These are phyloP conservation scores for Botrytis galanthina DNA, from an alignment of 2,329 filamentous ascomycete species.

Conservation along the genomic window DNA sequence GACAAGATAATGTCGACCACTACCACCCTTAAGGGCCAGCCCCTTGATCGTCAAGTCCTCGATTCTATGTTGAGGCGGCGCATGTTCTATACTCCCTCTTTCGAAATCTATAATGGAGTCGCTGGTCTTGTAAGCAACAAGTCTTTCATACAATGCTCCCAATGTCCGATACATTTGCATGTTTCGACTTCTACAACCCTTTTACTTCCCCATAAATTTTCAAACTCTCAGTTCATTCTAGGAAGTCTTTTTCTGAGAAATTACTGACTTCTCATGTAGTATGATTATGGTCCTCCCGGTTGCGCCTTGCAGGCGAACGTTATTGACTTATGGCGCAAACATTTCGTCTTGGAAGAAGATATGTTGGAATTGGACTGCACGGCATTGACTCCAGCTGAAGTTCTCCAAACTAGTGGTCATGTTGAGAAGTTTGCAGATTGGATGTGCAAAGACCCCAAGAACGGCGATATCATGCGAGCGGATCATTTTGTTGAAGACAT, in stretches of 20 bases:
- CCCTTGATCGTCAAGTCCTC: conserved; percentile 77
- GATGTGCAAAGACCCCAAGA: conserved; percentile 99
- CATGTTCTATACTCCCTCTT: conserved; percentile 92
- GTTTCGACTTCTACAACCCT: neutral
- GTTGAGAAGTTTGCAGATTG: conserved; percentile 93
- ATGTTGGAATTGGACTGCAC: conserved; percentile 80
- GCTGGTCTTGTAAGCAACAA: conserved; percentile 66
- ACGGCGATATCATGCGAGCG: conserved; percentile 91
- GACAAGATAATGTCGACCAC: conserved; percentile 53
- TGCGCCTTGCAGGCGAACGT: conserved; percentile 69
- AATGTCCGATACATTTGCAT: neutral
- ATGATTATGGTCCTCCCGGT: conserved; percentile 47
- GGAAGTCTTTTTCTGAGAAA: neutral
- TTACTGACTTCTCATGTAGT: neutral
- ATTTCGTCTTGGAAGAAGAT: conserved; percentile 71
- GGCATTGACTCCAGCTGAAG: conserved; percentile 86
- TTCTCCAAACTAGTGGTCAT: conserved; percentile 93
- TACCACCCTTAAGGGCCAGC: conserved; percentile 84
- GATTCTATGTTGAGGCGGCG: conserved; percentile 85
- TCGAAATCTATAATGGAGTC: conserved; percentile 92
- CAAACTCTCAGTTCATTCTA: no score
- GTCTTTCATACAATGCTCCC: neutral
- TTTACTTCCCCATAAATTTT: neutral
- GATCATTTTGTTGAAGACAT: conserved; percentile 97
- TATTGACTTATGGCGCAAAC: conserved; percentile 69